Evolutionary conservation across 306 rosid species (phyloP).

Genomic region (Canavalia gladiata): DNA sequence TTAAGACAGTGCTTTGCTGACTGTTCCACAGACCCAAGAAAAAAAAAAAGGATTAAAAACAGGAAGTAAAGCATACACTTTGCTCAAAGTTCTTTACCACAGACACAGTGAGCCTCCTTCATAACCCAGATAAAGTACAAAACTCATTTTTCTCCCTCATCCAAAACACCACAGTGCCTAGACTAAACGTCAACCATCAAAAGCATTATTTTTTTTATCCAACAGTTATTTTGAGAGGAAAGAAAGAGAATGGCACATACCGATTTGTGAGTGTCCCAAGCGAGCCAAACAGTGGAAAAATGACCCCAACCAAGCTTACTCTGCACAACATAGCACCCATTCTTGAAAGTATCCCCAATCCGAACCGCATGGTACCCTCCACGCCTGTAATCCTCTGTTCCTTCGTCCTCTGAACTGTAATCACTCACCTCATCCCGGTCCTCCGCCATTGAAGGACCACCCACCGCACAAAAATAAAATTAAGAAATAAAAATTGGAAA

Average conservation of each 20-base stretch:
- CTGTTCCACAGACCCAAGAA: background rate
- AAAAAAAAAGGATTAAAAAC: background rate
- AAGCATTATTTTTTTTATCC: constrained; percentile 27
- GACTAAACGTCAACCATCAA: background rate
- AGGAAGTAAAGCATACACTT: constrained; percentile 6
- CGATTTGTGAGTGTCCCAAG: constrained; percentile 80
- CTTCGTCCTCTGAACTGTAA: constrained; percentile 95
- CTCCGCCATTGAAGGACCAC: constrained; percentile 70
- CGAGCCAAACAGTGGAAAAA: constrained; percentile 99
- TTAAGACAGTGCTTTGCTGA: background rate
- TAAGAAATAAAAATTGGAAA: background rate
- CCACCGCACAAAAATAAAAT: background rate
- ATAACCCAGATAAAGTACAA: constrained; percentile 29
- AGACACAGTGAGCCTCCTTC: constrained; percentile 20
- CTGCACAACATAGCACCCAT: constrained; percentile 83
- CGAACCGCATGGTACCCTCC: constrained; percentile 98
- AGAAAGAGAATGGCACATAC: constrained; percentile 41
- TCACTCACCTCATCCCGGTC: constrained; percentile 76
- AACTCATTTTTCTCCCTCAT: background rate
- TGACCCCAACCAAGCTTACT: constrained; percentile 99
- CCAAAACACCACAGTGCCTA: background rate
- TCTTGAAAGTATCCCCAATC: constrained; percentile 85
- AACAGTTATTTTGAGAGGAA: background rate
- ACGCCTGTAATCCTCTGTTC: constrained; percentile 95
- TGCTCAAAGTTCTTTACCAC: constrained; percentile 2